phyloP scores from a whole-genome alignment of 2,329 filamentous ascomycete genomes.

The Fusarium austroafricanum region DNA sequence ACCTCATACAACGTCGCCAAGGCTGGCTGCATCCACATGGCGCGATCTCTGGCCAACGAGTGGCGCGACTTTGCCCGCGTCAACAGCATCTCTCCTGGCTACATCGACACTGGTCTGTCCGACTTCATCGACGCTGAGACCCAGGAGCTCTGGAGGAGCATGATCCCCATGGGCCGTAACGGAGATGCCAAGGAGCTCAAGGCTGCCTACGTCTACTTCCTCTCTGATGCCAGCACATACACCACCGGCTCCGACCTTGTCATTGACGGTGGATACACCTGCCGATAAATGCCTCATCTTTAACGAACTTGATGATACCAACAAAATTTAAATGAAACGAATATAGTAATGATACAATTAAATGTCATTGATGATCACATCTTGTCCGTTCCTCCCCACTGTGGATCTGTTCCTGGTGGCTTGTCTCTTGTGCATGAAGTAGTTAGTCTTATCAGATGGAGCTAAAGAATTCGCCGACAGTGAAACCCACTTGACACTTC shows the following conservation, averaged over 20 bases:
- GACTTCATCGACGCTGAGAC: constrained; percentile 73
- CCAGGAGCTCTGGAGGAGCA: constrained; percentile 77
- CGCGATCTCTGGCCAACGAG: constrained; percentile 67
- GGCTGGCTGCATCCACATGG: constrained; percentile 63
- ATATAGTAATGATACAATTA: constrained; percentile 29
- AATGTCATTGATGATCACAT: constrained; percentile 7
- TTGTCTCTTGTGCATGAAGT: constrained; percentile 3
- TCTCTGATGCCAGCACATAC: constrained; percentile 79
- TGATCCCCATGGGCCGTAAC: constrained; percentile 79
- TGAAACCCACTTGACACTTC: constrained; percentile 6
- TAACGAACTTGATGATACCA: constrained; percentile 33
- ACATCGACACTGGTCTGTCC: constrained; percentile 75
- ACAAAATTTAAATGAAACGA: not conserved
- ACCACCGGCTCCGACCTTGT: constrained; percentile 78
- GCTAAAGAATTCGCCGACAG: constrained; percentile 9
- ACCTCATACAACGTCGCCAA: constrained; percentile 75
- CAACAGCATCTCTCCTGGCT: constrained; percentile 75
- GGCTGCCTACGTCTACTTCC: constrained; percentile 82
- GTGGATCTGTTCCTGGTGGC: constrained; percentile 23
- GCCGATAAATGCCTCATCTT: constrained; percentile 51
- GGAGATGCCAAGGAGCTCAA: constrained; percentile 77
- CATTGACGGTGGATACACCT: constrained; percentile 76
- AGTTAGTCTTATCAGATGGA: constrained; percentile 25
- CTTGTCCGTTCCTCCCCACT: constrained; percentile 1
- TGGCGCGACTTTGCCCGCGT: constrained; percentile 76